Percentiles rank a stretch among this genome's conserved stretches.
phyloP scores from a whole-genome alignment of 371 early-diverging fungal species.

The Mortierella sp. region DNA sequence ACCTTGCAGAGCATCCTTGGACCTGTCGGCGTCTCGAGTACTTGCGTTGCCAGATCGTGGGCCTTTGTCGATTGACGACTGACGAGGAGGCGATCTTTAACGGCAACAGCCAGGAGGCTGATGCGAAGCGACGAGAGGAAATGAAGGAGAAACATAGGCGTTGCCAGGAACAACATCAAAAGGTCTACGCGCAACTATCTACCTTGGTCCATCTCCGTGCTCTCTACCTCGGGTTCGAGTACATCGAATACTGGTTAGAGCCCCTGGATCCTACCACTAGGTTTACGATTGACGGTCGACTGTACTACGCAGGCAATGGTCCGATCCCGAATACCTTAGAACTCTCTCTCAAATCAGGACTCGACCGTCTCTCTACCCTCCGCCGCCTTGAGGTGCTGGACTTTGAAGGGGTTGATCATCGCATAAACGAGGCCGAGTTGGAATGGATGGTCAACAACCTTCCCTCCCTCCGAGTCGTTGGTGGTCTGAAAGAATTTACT shows the following conservation, averaged over 20 bases:
- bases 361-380: neutral
- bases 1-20: too few relatives aligned
- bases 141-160: neutral
- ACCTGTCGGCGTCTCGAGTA: too few relatives aligned
- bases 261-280: neutral
- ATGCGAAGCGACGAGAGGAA: neutral
- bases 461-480: neutral
- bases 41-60: too few relatives aligned
- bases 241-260: neutral
- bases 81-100: too few relatives aligned
- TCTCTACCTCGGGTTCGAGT: neutral
- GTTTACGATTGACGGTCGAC: neutral
- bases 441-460: neutral
- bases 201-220: neutral
- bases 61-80: too few relatives aligned
- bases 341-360: neutral
- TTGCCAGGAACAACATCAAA: neutral
- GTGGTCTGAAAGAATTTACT: neutral
- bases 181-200: neutral
- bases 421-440: neutral
- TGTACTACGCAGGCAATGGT: neutral
- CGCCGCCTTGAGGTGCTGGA: neutral
- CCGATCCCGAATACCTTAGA: neutral
- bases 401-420: neutral
- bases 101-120: too few relatives aligned